These are phyloP conservation scores for Picochlorum sp. DNA, from an alignment of 139 green algal genomes.

Conservation along the genomic window DNA sequence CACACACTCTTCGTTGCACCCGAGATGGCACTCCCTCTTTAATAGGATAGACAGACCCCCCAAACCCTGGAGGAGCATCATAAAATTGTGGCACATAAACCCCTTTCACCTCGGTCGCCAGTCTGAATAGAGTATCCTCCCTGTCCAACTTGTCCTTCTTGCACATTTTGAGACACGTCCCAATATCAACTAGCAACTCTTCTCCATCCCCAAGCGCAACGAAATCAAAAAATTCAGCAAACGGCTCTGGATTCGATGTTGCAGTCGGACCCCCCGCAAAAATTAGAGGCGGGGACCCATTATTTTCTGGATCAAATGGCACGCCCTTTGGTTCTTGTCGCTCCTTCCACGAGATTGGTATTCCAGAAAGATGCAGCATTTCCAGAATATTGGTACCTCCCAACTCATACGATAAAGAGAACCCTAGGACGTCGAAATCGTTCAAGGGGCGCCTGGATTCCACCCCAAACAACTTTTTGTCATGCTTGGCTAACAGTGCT, in stretches of 20 bases:
- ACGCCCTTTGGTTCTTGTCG: slow-evolving; percentile 5
- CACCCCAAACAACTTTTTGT: slow-evolving; percentile 51
- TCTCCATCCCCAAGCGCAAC: slow-evolving; percentile 57
- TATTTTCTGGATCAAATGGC: slow-evolving; percentile 34
- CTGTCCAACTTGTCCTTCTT: slow-evolving; percentile 38
- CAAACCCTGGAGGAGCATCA: slow-evolving; percentile 38
- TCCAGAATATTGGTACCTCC: slow-evolving; percentile 64
- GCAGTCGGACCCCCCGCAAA: slow-evolving; percentile 65
- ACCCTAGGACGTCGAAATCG: slow-evolving; percentile 57
- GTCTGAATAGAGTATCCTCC: slow-evolving; percentile 39
- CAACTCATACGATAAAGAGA: slow-evolving; percentile 53
- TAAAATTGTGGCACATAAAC: slow-evolving; percentile 77
- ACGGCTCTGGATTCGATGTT: slow-evolving; percentile 69
- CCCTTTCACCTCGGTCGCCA: slow-evolving; percentile 43
- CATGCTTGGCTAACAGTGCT: slow-evolving; percentile 37
- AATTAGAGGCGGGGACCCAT: slow-evolving; percentile 44
- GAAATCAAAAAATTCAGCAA: slow-evolving; percentile 68
- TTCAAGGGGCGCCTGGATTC: slow-evolving; percentile 40
- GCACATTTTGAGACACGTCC: slow-evolving; percentile 42
- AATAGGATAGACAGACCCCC: slow-evolving; percentile 55
- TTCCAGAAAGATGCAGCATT: slow-evolving; percentile 46
- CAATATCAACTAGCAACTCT: slow-evolving; percentile 57
- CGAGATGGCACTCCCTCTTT: slow-evolving; percentile 46
- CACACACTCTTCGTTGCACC: slow-evolving; percentile 44
- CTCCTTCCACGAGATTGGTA: slow-evolving; percentile 41